Conservation (phyloP, 2,329 filamentous ascomycete genomes). For the Zasmidium citrigriseum region DNA sequence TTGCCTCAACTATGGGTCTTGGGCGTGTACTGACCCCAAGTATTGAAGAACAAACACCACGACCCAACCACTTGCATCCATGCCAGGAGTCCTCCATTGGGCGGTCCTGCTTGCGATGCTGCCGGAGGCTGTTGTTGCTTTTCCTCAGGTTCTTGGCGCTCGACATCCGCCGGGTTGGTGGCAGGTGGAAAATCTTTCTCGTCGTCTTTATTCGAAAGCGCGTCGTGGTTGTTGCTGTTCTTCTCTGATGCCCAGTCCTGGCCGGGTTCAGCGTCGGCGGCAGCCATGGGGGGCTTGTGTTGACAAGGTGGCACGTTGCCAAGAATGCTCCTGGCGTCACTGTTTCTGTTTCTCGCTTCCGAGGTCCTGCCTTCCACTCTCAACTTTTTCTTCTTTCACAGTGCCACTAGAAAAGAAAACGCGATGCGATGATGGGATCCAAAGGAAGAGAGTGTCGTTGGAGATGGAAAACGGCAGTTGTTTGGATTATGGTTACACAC, state of each 20-base stretch:
- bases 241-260: background rate
- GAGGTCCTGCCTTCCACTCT: background rate
- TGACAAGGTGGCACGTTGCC: background rate
- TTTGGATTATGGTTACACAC: background rate
- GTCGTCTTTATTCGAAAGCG: background rate
- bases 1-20: no score
- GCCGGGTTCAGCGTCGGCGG: background rate
- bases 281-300: background rate
- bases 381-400: background rate
- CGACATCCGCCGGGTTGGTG: background rate
- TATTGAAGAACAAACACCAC: constrained; percentile 52
- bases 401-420: no score
- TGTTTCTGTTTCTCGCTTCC: background rate
- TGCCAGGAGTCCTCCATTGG: constrained; percentile 45
- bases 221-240: background rate
- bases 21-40: constrained; percentile 34
- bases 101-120: constrained; percentile 9
- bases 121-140: constrained; percentile 1
- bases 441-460: background rate
- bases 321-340: background rate
- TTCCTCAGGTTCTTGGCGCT: background rate
- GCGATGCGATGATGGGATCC: background rate
- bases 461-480: background rate
- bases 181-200: background rate
- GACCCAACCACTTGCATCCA: constrained; percentile 50